Conservation (phyloP, 768 basidiomycete species). For the Hemileccinum impolitum region DNA sequence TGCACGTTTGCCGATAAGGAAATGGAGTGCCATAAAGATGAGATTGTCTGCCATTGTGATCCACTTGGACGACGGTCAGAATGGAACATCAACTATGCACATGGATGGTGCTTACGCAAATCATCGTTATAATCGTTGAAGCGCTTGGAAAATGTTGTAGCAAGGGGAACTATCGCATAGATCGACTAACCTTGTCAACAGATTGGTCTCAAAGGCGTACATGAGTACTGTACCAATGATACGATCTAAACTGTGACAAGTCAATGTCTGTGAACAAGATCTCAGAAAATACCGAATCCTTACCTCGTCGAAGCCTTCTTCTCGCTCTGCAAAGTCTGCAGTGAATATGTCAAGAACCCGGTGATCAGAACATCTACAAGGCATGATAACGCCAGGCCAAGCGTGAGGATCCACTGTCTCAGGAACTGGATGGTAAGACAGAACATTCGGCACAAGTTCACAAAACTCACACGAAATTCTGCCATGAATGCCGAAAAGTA, state of each 20-base stretch:
- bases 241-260: slow-evolving; percentile 40
- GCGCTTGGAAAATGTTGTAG: slow-evolving; percentile 25
- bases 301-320: slow-evolving; percentile 40
- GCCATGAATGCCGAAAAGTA: slow-evolving; percentile 23
- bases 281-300: background rate
- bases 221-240: slow-evolving; percentile 46
- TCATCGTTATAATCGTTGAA: slow-evolving; percentile 40
- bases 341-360: slow-evolving; percentile 40
- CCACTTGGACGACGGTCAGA: slow-evolving; percentile 35
- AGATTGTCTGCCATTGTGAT: slow-evolving; percentile 44
- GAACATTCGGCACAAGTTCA: background rate
- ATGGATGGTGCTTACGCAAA: slow-evolving; percentile 34
- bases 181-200: slow-evolving; percentile 41
- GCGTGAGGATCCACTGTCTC: slow-evolving; percentile 48
- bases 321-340: slow-evolving; percentile 39
- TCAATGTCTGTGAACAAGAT: background rate
- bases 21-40: slow-evolving; percentile 51
- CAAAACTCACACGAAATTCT: slow-evolving; percentile 17
- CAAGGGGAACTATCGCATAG: background rate
- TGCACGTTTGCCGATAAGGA: slow-evolving; percentile 51
- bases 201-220: slow-evolving; percentile 53
- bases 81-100: background rate
- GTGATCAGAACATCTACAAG: slow-evolving; percentile 50
- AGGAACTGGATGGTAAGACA: background rate
- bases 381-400: slow-evolving; percentile 48